Conservation (phyloP, 2,329 filamentous ascomycete genomes). For the Fragosphaeria purpurea region DNA sequence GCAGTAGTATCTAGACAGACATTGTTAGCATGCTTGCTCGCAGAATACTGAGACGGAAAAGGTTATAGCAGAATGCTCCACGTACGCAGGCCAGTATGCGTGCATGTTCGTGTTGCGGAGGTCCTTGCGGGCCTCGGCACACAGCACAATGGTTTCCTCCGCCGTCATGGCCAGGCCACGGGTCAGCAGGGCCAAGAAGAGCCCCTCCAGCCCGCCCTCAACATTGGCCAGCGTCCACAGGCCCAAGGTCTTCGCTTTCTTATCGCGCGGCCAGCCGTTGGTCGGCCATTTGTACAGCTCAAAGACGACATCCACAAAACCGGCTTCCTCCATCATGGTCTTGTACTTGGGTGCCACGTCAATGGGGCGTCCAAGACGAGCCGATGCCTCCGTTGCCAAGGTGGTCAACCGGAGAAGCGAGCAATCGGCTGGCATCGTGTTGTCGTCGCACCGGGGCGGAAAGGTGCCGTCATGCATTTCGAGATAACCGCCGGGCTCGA, state of each 20-base stretch:
- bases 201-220: slow-evolving; percentile 20
- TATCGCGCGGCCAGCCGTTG: slow-evolving; percentile 21
- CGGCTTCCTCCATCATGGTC: slow-evolving; percentile 16
- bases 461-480: slow-evolving; percentile 15
- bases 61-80: background rate
- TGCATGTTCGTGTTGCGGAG: slow-evolving; percentile 17
- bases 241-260: slow-evolving; percentile 20
- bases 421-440: slow-evolving; percentile 10
- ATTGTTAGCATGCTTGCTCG: background rate
- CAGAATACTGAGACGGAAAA: background rate
- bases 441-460: slow-evolving; percentile 13
- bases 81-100: slow-evolving; percentile 18
- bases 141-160: slow-evolving; percentile 16
- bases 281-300: slow-evolving; percentile 19
- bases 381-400: slow-evolving; percentile 8
- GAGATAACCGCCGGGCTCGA: slow-evolving; percentile 16
- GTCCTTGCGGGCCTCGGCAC: slow-evolving; percentile 14
- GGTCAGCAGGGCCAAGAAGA: slow-evolving; percentile 21
- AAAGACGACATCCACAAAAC: slow-evolving; percentile 19
- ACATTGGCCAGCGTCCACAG: slow-evolving; percentile 18
- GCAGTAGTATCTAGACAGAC: slow-evolving; percentile 3
- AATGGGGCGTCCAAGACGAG: slow-evolving; percentile 11
- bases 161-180: slow-evolving; percentile 18
- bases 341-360: slow-evolving; percentile 13
- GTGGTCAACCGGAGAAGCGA: slow-evolving; percentile 1